A percentile compares a stretch with the other conserved stretches of the same genome.
These are phyloP conservation scores for Marchantia paleacea DNA, from an alignment of 225 moss, liverwort and hornwort species.

Conservation along the genomic window DNA sequence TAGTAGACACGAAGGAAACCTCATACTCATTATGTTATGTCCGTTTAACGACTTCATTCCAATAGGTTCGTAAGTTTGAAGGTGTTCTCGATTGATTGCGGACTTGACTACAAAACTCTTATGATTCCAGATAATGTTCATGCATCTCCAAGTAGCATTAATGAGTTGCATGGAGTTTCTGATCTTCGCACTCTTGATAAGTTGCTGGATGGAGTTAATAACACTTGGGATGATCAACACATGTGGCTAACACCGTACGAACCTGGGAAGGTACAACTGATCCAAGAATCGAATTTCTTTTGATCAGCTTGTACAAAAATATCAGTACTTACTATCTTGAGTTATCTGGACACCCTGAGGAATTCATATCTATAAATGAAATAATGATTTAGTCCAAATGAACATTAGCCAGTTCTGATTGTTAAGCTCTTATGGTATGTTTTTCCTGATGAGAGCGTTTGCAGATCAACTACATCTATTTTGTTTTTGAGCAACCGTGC, in stretches of 20 bases:
- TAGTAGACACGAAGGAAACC: too few species aligned
- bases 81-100: background rate
- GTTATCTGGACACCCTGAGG: background rate
- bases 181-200: slow-evolving; percentile 50
- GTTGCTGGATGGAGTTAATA: slow-evolving; percentile 39
- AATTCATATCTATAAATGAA: background rate
- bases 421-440: background rate
- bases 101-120: slow-evolving; percentile 7
- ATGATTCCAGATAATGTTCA: slow-evolving; percentile 34
- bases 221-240: slow-evolving; percentile 56
- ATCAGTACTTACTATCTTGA: background rate
- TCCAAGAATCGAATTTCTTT: background rate
- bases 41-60: background rate
- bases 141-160: slow-evolving; percentile 52
- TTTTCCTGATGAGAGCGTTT: slow-evolving; percentile 1
- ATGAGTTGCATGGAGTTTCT: slow-evolving; percentile 40
- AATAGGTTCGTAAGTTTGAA: background rate
- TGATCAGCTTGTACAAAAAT: background rate
- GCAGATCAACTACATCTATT: slow-evolving; percentile 46
- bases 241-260: slow-evolving; percentile 47
- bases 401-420: background rate
- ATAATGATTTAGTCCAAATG: background rate
- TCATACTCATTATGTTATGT: too few species aligned
- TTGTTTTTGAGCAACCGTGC: slow-evolving; percentile 42
- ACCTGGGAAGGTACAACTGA: slow-evolving; percentile 38